Evolutionary conservation across 2,329 filamentous ascomycete genomes (phyloP).

Genomic region (Aureobasidium namibiae): DNA sequence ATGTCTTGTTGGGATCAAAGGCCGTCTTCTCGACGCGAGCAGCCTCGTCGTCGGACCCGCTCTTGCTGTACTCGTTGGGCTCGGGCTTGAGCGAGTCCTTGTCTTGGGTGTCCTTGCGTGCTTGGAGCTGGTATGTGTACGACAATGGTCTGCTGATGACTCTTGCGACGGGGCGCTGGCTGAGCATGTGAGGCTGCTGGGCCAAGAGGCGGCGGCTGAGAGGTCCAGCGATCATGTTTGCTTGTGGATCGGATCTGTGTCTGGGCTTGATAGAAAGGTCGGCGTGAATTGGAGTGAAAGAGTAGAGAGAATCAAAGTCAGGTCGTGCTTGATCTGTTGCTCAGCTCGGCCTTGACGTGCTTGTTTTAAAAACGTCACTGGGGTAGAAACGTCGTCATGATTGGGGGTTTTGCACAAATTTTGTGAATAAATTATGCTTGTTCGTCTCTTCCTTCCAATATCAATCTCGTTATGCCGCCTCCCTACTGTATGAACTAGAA

Average conservation of each 20-base stretch:
- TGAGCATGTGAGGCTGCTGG: conserved; percentile 10
- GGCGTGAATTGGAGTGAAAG: neutral
- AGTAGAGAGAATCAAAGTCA: neutral
- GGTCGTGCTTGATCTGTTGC: neutral
- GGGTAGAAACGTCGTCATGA: neutral
- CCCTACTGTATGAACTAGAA: neutral
- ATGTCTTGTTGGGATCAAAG: conserved; percentile 60
- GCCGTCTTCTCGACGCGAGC: conserved; percentile 51
- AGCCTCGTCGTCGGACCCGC: conserved; percentile 54
- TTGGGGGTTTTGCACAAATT: neutral
- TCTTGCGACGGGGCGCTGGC: conserved; percentile 3
- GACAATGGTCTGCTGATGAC: conserved; percentile 11
- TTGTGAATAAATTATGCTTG: neutral
- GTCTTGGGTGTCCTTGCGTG: conserved; percentile 37
- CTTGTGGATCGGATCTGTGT: neutral
- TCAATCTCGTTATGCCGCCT: neutral
- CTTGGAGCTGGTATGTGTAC: conserved; percentile 20
- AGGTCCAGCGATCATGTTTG: conserved; percentile 5
- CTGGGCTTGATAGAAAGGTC: neutral
- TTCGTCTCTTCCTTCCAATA: neutral
- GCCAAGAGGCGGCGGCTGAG: conserved; percentile 10
- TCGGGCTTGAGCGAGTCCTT: conserved; percentile 56
- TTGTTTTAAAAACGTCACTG: conserved; percentile 4
- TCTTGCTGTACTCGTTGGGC: conserved; percentile 59
- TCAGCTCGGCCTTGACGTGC: conserved; percentile 2